Percentiles rank a stretch among this genome's conserved stretches.
phyloP scores from a whole-genome alignment of 495 filamentous ascomycete species.

The Bombardia bombarda region DNA sequence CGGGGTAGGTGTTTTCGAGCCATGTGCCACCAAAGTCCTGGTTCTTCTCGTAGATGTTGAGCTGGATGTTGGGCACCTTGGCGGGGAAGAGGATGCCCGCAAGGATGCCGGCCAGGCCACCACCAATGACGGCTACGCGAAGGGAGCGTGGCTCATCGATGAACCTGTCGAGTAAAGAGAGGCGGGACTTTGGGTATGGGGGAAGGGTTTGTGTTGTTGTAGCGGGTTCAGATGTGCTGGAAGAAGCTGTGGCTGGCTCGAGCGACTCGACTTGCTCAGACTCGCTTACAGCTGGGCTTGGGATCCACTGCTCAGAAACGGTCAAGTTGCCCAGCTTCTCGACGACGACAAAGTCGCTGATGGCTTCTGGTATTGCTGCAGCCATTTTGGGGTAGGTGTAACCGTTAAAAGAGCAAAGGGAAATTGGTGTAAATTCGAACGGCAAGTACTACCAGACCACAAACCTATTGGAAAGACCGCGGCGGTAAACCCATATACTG shows the following conservation, averaged over 20 bases:
- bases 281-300: constrained; percentile 1
- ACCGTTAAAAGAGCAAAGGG: no score
- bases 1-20: constrained; percentile 65
- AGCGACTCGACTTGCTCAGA: not conserved
- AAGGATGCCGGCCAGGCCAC: constrained; percentile 56
- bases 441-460: no score
- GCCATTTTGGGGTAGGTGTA: no score
- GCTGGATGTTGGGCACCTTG: constrained; percentile 46
- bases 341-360: not conserved
- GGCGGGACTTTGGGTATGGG: constrained; percentile 16
- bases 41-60: constrained; percentile 70
- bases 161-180: constrained; percentile 37
- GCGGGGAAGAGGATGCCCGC: constrained; percentile 52
- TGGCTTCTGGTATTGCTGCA: not conserved
- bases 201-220: constrained; percentile 2
- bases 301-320: constrained; percentile 1
- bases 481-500: no score
- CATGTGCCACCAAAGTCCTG: constrained; percentile 60
- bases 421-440: no score
- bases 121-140: constrained; percentile 56
- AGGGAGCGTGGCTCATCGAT: constrained; percentile 50
- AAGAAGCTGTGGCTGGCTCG: not conserved
- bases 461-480: no score
- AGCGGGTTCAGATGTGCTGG: not conserved
- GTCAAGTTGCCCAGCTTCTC: constrained; percentile 5